These are phyloP conservation scores for Epichloe glyceriae DNA, from an alignment of 2,329 filamentous ascomycete genomes.

Conservation along the genomic window DNA sequence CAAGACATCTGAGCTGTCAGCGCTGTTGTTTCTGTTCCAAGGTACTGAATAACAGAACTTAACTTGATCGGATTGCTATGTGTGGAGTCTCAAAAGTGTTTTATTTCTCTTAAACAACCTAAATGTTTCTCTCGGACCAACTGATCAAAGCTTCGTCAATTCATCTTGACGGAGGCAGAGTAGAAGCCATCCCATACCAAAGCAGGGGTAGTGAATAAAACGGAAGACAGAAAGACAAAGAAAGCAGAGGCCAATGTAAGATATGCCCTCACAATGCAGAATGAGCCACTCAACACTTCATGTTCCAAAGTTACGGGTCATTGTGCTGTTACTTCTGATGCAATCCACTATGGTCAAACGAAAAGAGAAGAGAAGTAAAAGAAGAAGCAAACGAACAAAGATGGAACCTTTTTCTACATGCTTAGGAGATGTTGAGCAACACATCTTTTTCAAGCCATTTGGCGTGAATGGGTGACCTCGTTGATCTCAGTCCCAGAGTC, in stretches of 20 bases:
- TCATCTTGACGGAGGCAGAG: background rate
- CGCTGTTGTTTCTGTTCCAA: background rate
- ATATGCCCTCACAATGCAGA: background rate
- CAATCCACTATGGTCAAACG: background rate
- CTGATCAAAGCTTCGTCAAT: constrained; percentile 3
- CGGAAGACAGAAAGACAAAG: background rate
- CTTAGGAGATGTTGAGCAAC: background rate
- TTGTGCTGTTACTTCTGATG: background rate
- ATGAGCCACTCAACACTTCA: background rate
- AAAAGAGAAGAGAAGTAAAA: background rate
- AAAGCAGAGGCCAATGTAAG: background rate
- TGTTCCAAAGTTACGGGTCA: background rate
- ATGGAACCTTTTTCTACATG: background rate
- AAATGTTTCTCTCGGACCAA: constrained; percentile 1
- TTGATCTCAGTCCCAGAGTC: constrained; percentile 26
- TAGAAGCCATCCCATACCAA: background rate
- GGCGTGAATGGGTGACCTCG: constrained; percentile 13
- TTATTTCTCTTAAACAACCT: background rate
- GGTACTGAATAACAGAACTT: background rate
- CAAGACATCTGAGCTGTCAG: background rate
- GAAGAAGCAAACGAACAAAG: background rate
- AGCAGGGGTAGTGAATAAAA: background rate
- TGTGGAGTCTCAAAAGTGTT: background rate
- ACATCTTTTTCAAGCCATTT: constrained; percentile 5
- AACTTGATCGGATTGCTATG: background rate